These are phyloP conservation scores for Hygrophorus pudorinus DNA, from an alignment of 768 basidiomycete genomes.

Conservation along the genomic window DNA sequence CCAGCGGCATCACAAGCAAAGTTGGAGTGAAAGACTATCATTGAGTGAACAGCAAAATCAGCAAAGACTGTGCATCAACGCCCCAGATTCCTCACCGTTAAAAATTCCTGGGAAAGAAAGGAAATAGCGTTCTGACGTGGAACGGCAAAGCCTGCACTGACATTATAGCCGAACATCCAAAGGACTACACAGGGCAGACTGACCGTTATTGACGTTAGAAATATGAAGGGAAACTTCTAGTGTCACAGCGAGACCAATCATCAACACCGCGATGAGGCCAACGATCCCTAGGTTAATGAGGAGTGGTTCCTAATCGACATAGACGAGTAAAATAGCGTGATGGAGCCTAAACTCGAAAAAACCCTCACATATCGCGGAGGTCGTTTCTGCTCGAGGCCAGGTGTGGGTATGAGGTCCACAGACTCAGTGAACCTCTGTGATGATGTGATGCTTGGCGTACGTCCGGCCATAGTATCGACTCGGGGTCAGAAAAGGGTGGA, in stretches of 20 bases:
- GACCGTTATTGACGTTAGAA: conserved; percentile 34
- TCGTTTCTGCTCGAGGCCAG: conserved; percentile 21
- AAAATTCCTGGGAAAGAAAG: conserved; percentile 36
- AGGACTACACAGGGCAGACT: conserved; percentile 7
- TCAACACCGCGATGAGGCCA: conserved; percentile 27
- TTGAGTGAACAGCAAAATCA: not conserved
- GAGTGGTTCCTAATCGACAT: conserved; percentile 20
- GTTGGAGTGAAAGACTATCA: conserved; percentile 51
- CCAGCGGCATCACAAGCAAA: conserved; percentile 40
- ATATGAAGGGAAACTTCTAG: conserved; percentile 35
- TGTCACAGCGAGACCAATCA: conserved; percentile 36
- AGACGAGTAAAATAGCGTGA: not conserved
- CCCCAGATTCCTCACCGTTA: conserved; percentile 23
- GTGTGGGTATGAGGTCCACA: conserved; percentile 40
- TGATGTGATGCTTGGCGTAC: not conserved
- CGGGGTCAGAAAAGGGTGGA: no score
- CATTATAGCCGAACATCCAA: conserved; percentile 1
- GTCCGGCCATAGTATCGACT: not conserved
- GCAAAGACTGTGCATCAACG: not conserved
- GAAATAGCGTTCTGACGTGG: conserved; percentile 35
- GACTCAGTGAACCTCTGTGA: conserved; percentile 30
- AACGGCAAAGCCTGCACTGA: conserved; percentile 41
- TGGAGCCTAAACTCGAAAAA: not conserved
- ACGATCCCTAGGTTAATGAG: conserved; percentile 26
- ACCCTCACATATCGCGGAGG: conserved; percentile 35